Base-by-base conservation (phyloP, 139 green algal genomes). In the Haematococcus sp. region DNA sequence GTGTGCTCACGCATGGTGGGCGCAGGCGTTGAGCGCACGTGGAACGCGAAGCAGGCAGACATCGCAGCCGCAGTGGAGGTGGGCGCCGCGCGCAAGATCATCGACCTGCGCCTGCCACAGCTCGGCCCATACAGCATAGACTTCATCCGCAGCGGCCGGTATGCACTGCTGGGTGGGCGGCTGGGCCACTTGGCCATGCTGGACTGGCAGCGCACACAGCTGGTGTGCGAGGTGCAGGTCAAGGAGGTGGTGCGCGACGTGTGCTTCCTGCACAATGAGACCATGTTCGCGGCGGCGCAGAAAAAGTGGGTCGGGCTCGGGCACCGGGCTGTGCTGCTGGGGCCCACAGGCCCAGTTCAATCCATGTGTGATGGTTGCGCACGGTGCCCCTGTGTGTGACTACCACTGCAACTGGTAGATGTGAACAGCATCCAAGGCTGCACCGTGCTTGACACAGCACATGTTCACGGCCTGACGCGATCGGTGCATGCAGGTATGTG, bases 261-360 rank as follows among this genome's bases (percentile, higher is more conserved):
- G 4, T 76, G 70, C 7, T 96, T 99, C 63, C 84, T 99, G 68
- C 96, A 99, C 92, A 98, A 97, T 77, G 91, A 98, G 71, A 79
- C 81, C 16, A 98, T 98, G 77, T 99, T 97, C 74, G 96, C 96
- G 19, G 92, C 86, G 5, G 96, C 96, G 17, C 95, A 99, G 85
- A 91, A 88, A 30, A 93, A 94, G 78, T 78, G 54, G 23, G 63
- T 66, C n/a, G n/a, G n/a, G n/a, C n/a, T n/a, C n/a, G n/a, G n/a
- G n/a, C n/a, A n/a, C n/a, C n/a, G 44, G 63, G 32, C 55, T 30
- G 16, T 49, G 28, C 13, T 44, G 31, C 60, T 49, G 60, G 7
- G 60, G 11, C 25, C 9, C 43, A 15, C 30, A 23, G 60, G 60
- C 60, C n/a, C 55, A 63, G n/a, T 7, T 15, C 55, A 13, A 30